Conservation (phyloP, 208 protist genomes). For the Lotmaria passim region DNA sequence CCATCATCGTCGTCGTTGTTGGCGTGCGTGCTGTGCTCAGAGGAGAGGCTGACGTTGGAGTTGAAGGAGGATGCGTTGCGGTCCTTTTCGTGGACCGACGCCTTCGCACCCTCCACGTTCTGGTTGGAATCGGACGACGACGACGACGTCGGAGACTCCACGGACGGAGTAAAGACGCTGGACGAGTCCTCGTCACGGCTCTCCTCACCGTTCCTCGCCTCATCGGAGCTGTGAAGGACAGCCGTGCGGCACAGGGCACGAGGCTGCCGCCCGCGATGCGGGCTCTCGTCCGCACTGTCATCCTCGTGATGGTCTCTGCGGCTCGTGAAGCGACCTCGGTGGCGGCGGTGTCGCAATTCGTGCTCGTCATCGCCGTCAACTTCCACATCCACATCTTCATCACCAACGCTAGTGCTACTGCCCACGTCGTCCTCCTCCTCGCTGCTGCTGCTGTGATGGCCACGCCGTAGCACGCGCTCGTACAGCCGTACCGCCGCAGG, state of each 20-base stretch:
- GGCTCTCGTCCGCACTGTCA: not conserved
- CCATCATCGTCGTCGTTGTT: not conserved
- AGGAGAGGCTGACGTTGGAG: slow-evolving; percentile 23
- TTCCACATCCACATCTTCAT: not conserved
- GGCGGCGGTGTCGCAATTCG: not conserved
- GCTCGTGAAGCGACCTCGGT: not conserved
- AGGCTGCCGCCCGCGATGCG: not conserved
- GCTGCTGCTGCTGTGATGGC: slow-evolving; percentile 31
- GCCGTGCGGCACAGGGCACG: not conserved
- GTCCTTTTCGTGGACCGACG: not conserved
- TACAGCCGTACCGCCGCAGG: slow-evolving; percentile 33
- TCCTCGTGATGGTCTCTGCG: not conserved
- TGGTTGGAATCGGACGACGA: not conserved
- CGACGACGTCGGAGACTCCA: slow-evolving; percentile 28
- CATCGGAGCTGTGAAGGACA: not conserved
- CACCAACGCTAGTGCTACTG: not conserved
- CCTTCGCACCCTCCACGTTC: not conserved
- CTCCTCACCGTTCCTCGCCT: not conserved
- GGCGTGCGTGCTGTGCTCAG: slow-evolving; percentile 16
- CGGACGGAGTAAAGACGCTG: slow-evolving; percentile 17
- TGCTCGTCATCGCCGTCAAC: not conserved
- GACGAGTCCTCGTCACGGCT: slow-evolving; percentile 14
- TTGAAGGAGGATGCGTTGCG: not conserved
- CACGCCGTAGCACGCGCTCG: slow-evolving; percentile 24
- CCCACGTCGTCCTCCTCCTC: slow-evolving; percentile 5